Percentiles rank a stretch among this genome's conserved stretches.
phyloP scores from a whole-genome alignment of 371 early-diverging fungal species.

The Basidiobolus meristosporus region DNA sequence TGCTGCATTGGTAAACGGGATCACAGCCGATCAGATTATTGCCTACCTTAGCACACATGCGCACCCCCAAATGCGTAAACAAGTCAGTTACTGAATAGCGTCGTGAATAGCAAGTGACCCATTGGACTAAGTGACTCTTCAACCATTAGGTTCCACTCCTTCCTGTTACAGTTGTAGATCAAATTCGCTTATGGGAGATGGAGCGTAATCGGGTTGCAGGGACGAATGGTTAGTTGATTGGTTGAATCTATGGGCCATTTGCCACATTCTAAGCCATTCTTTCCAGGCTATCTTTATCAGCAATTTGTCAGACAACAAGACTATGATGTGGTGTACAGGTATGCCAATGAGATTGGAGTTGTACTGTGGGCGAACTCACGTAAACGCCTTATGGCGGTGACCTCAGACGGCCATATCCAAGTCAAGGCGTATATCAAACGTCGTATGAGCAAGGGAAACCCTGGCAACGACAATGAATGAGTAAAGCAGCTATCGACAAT shows the following conservation, averaged over 20 bases:
- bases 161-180: constrained; percentile 89
- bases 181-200: constrained; percentile 93
- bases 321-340: constrained; percentile 50
- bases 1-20: constrained; percentile 79
- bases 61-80: constrained; percentile 78
- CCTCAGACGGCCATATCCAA: constrained; percentile 18
- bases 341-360: constrained; percentile 58
- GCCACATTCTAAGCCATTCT: neutral
- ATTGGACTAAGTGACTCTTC: neutral
- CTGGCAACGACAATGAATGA: too few relatives aligned
- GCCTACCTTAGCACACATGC: constrained; percentile 76
- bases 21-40: constrained; percentile 92
- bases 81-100: constrained; percentile 11
- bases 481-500: too few relatives aligned
- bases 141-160: constrained; percentile 41
- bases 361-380: constrained; percentile 52
- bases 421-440: constrained; percentile 11
- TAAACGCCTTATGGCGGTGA: constrained; percentile 39
- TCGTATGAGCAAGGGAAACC: neutral
- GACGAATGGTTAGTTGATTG: constrained; percentile 12
- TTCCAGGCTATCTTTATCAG: constrained; percentile 53
- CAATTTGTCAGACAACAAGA: constrained; percentile 60
- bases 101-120: neutral
- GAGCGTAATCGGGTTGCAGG: constrained; percentile 77
- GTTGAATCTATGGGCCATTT: neutral